Conservation (phyloP, 2,329 filamentous ascomycete genomes). For the Colletotrichum abscissum region DNA sequence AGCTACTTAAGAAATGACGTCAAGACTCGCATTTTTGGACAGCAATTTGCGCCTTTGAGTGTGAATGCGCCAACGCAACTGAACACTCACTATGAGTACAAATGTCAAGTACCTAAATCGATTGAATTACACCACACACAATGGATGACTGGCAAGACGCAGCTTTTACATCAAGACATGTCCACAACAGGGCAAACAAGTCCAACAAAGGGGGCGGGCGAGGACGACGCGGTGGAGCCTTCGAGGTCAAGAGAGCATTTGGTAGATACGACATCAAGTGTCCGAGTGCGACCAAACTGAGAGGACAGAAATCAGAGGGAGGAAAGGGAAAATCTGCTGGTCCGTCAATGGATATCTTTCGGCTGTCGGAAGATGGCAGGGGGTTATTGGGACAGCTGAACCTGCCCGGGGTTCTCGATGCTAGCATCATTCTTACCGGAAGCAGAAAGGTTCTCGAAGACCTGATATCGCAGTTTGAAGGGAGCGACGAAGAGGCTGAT, state of each 20-base stretch:
- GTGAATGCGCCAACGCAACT: too few species aligned
- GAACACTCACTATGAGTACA: too few species aligned
- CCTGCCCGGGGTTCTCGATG: constrained; percentile 6
- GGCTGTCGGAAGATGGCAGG: constrained; percentile 20
- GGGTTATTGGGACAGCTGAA: constrained; percentile 1
- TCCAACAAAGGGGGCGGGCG: background rate
- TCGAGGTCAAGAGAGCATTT: constrained; percentile 21
- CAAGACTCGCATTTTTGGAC: background rate
- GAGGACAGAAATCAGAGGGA: fast-evolving
- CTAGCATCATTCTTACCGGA: constrained; percentile 11
- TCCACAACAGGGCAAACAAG: constrained; percentile 20
- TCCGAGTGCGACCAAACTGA: background rate
- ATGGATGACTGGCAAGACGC: constrained; percentile 33
- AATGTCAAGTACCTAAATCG: too few species aligned
- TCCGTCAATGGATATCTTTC: constrained; percentile 12
- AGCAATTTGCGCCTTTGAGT: background rate
- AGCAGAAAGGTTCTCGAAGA: constrained; percentile 16
- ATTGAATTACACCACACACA: background rate
- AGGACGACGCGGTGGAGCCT: constrained; percentile 5
- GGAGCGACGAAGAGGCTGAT: background rate
- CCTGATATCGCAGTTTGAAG: background rate
- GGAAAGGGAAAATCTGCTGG: background rate
- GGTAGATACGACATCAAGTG: constrained; percentile 28
- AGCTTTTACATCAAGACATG: constrained; percentile 15
- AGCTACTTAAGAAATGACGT: background rate